Evolutionary conservation across 305 asterid genomes (phyloP).

Genomic region (Rubia peregrina): DNA sequence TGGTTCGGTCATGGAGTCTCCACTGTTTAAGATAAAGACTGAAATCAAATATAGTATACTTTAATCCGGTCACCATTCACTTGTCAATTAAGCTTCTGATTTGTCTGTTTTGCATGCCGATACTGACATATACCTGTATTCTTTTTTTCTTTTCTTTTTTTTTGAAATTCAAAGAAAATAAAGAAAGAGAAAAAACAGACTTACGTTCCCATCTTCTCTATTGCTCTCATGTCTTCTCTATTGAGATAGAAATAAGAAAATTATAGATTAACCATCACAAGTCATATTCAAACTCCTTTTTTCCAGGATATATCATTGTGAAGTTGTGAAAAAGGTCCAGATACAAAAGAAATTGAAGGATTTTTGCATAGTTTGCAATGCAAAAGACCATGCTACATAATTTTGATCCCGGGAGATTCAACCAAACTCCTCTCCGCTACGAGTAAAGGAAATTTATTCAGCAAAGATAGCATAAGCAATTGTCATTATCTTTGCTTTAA

Average conservation of each 20-base stretch:
- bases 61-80: background rate
- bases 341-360: too few species aligned
- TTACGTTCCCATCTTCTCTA: too few species aligned
- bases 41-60: background rate
- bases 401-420: too few species aligned
- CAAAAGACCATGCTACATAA: too few species aligned
- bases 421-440: too few species aligned
- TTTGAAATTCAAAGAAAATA: background rate
- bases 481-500: too few species aligned
- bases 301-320: too few species aligned
- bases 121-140: slow-evolving; percentile 8
- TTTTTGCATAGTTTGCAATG: too few species aligned
- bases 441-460: too few species aligned
- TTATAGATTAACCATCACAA: background rate
- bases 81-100: background rate
- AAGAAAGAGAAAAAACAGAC: too few species aligned
- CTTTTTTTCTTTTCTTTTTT: background rate
- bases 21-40: background rate
- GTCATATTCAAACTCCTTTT: background rate
- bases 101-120: slow-evolving; percentile 9
- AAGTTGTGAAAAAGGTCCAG: too few species aligned
- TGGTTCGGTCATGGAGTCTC: background rate
- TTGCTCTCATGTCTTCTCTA: background rate
- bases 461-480: too few species aligned
- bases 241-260: background rate